phyloP scores from a whole-genome alignment of 306 rosid species.

The Rosa multiflora region DNA sequence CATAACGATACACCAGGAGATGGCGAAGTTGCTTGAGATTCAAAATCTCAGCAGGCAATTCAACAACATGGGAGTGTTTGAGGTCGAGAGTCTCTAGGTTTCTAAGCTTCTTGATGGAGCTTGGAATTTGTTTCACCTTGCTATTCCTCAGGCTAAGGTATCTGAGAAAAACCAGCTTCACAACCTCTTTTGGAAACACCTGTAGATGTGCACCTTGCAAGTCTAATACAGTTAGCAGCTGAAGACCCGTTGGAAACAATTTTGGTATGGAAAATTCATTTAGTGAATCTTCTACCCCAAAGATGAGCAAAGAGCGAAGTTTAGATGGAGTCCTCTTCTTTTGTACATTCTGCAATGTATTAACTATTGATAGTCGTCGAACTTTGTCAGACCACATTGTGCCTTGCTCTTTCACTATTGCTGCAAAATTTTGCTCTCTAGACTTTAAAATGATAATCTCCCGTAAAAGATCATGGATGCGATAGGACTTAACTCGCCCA shows the following conservation, averaged over 20 bases:
- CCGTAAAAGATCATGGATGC: slow-evolving; percentile 51
- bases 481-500: slow-evolving; percentile 24
- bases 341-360: slow-evolving; percentile 35
- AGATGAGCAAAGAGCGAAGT: slow-evolving; percentile 60
- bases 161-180: slow-evolving; percentile 25
- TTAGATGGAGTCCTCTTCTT: slow-evolving; percentile 38
- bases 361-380: slow-evolving; percentile 46
- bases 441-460: slow-evolving; percentile 51
- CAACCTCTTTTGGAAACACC: slow-evolving; percentile 21
- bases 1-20: slow-evolving; percentile 29
- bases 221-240: slow-evolving; percentile 38
- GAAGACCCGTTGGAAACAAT: slow-evolving; percentile 14
- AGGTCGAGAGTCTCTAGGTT: slow-evolving; percentile 41
- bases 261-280: slow-evolving; percentile 16
- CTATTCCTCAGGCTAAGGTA: slow-evolving; percentile 38
- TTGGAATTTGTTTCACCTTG: slow-evolving; percentile 22
- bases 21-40: slow-evolving; percentile 35
- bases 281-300: slow-evolving; percentile 38
- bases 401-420: slow-evolving; percentile 39
- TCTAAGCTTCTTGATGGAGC: slow-evolving; percentile 32
- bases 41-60: slow-evolving; percentile 31
- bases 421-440: slow-evolving; percentile 49
- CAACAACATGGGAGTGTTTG: slow-evolving; percentile 26
- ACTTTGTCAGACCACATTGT: slow-evolving; percentile 40
- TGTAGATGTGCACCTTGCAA: slow-evolving; percentile 22